Base-by-base conservation (phyloP, 352 stramenopile species). In the Phytophthora constricta region DNA sequence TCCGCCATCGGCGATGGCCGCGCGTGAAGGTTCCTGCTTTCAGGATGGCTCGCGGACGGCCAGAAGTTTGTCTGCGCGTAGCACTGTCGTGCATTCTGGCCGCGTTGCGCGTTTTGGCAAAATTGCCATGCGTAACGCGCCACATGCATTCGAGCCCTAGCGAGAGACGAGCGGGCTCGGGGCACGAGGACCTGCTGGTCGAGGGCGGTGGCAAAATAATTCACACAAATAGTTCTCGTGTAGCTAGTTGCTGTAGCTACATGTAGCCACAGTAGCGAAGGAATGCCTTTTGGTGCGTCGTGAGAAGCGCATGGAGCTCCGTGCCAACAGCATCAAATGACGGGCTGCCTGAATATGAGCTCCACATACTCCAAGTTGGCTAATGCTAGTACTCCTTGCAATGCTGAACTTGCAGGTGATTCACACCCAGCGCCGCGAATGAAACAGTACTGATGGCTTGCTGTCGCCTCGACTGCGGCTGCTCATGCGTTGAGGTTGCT, bases 1-100 rank as follows among this genome's bases (percentile, higher is more conserved):
- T n/a, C n/a, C n/a, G n/a, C n/a, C n/a, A n/a, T n/a, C n/a, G n/a
- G n/a, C n/a, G n/a, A n/a, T n/a, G n/a, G 62, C 57, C 17, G 26
- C 17, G 9, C 22, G 41, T 62, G 56, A 76, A 76, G 43, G 45
- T 76, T 76, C 62, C 47, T 65, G 56, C 65, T 34, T 66, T 53
- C 67, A 75, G 55, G 27, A 58, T 72, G 62, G 55, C 16, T 19
- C 37, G 8, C 28, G 27, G 26, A 16, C 4, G 16, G 17, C 61
- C 47, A 67, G 52, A 27, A 53, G 19, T 23, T 25, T 26, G 17
- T n/a, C 48, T 2, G 13, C 14, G 19, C 56, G 57, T 70, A 65
- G 62, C 70, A 43, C 46, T 50, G 52, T 72, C 28, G 66, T 70
- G 55, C 41, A 53, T 48, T 61, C 19, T 61, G 28, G 46, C 46